Conservation (phyloP, 352 stramenopile species). For the Phytophthora capsici region DNA sequence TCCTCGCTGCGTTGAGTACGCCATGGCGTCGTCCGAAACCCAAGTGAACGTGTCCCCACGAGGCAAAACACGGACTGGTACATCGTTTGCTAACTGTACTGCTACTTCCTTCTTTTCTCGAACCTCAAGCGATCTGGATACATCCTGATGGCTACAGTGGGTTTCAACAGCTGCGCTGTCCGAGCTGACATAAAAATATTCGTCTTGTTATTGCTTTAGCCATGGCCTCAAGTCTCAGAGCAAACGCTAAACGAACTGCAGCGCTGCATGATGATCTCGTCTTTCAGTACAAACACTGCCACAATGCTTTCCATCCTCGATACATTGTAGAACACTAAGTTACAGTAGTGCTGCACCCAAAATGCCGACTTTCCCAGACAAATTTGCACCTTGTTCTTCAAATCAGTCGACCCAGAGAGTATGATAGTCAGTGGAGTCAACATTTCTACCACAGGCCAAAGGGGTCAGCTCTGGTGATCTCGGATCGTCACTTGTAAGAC, state of each 20-base stretch:
- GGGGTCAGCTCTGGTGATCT: constrained; percentile 6
- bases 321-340: too few relatives aligned
- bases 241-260: too few relatives aligned
- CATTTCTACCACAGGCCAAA: not conserved
- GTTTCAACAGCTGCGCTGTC: not conserved
- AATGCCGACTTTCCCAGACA: not conserved
- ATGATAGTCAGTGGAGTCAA: not conserved
- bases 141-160: not conserved
- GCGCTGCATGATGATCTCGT: too few relatives aligned
- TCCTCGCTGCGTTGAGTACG: not conserved
- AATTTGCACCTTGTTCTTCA: not conserved
- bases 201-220: too few relatives aligned
- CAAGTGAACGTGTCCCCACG: not conserved
- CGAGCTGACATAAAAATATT: too few relatives aligned
- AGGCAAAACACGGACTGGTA: constrained; percentile 1
- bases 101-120: not conserved
- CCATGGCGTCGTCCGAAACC: not conserved
- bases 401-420: not conserved
- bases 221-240: too few relatives aligned
- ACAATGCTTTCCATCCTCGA: too few relatives aligned
- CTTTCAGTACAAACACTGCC: too few relatives aligned
- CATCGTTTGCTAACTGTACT: not conserved
- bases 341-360: not conserved
- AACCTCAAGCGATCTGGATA: not conserved
- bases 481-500: constrained; percentile 26